A percentile compares a stretch with the other conserved stretches of the same genome.
These are phyloP conservation scores for Aspergillus versicolor DNA, from an alignment of 2,329 filamentous ascomycete species.

Conservation along the genomic window DNA sequence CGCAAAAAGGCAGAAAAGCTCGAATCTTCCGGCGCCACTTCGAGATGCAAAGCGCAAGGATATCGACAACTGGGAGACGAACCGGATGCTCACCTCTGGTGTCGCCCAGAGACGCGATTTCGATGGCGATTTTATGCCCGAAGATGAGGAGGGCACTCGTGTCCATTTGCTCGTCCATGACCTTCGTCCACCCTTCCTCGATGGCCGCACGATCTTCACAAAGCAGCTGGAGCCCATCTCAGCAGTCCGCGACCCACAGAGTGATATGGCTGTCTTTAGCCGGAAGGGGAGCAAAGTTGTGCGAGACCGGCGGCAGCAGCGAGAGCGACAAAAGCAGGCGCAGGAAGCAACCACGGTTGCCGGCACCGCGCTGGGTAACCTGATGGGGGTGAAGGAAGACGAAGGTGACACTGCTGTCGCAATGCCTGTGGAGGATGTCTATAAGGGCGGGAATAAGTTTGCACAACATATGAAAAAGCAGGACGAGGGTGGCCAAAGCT, in stretches of 20 bases:
- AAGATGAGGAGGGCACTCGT: constrained; percentile 82
- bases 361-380: constrained; percentile 86
- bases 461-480: constrained; percentile 80
- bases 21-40: constrained; percentile 34
- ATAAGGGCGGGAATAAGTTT: constrained; percentile 72
- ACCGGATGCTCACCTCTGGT: constrained; percentile 94
- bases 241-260: constrained; percentile 88
- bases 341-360: constrained; percentile 92
- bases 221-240: constrained; percentile 95
- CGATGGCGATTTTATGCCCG: constrained; percentile 75
- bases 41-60: constrained; percentile 73
- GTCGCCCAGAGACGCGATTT: constrained; percentile 87
- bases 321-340: constrained; percentile 89
- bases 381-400: constrained; percentile 93
- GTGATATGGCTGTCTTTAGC: constrained; percentile 98
- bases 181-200: constrained; percentile 87
- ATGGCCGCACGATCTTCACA: constrained; percentile 93
- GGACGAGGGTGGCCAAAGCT: constrained; percentile 75
- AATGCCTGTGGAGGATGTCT: constrained; percentile 69
- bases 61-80: constrained; percentile 97
- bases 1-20: constrained; percentile 40
- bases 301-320: constrained; percentile 84
- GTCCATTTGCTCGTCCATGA: constrained; percentile 93
- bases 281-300: constrained; percentile 93
- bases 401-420: constrained; percentile 83